phyloP scores from a whole-genome alignment of 768 basidiomycete genomes.

The Pleurotus eryngii region DNA sequence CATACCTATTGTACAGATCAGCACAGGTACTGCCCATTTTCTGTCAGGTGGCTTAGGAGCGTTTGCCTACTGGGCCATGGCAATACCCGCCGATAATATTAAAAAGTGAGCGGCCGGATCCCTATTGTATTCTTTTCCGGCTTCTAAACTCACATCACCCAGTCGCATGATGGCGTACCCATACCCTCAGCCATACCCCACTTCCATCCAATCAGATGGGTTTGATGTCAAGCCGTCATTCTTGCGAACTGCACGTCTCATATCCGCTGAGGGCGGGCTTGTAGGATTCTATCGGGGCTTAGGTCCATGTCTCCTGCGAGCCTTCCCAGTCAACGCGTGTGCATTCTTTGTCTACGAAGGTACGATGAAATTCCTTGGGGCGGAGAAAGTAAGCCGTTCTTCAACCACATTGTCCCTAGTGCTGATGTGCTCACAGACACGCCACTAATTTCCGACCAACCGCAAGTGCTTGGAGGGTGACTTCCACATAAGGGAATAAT shows the following conservation, averaged over 20 bases:
- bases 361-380: slow-evolving; percentile 59
- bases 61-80: slow-evolving; percentile 65
- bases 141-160: background rate
- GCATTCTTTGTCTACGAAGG: slow-evolving; percentile 80
- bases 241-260: slow-evolving; percentile 44
- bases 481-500: slow-evolving; percentile 1
- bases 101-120: slow-evolving; percentile 58
- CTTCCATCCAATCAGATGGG: slow-evolving; percentile 17
- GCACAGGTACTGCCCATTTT: slow-evolving; percentile 59
- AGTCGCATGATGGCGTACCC: slow-evolving; percentile 69
- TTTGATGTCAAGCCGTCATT: slow-evolving; percentile 43
- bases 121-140: background rate
- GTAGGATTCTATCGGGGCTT: slow-evolving; percentile 65
- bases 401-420: background rate
- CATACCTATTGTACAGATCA: slow-evolving; percentile 39
- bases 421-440: slow-evolving; percentile 5
- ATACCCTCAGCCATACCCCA: slow-evolving; percentile 40
- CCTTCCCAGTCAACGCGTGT: slow-evolving; percentile 77
- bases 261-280: slow-evolving; percentile 49
- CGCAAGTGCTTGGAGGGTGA: background rate
- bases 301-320: slow-evolving; percentile 63
- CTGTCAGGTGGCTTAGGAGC: slow-evolving; percentile 61
- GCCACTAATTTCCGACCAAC: slow-evolving; percentile 1
- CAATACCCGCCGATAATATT: slow-evolving; percentile 75
- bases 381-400: slow-evolving; percentile 52